Base-by-base conservation (phyloP, 768 basidiomycete species). In the Trametes coccinea region DNA sequence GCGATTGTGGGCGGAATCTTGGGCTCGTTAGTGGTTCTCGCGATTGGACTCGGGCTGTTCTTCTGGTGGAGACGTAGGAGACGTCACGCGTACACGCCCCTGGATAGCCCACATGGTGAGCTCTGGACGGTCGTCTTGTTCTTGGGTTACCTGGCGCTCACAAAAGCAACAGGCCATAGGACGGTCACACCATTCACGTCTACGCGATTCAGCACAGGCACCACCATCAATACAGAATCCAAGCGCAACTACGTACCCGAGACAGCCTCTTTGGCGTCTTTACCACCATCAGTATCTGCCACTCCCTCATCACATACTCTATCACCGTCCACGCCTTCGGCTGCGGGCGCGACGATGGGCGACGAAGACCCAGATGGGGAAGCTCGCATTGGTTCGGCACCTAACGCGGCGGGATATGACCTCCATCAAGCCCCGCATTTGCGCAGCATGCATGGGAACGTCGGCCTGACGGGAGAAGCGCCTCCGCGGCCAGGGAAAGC, bases 1-100 rank as follows among this genome's bases (percentile, higher is more conserved):
- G 64, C 64, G 41, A 62, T 65, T 13, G 60, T 59, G 11, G 64
- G 64, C 4, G 64, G 64, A 5, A 53, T 59, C 16, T 31, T 62
- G 41, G 64, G 56, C 11, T 60, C 60, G 17, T 5, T 62, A 27
- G 47, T 33, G 9, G 27, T 61, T 2, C 34, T 57, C 4, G 57
- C 33, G 1, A 30, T 53, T 10, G 56, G 2, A 13, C 33, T 59
- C 6, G 47, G 8, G n/a, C 14, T 50, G 29, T 59, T 54, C 62
- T 59, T 53, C 30, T 53, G 51, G 45, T 55, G 52, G 51, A 54
- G 62, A 11, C 62, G 62, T 14, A 53, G 53, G 44, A 40, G 41
- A 16, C 46, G 51, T 27, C 48, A 57, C 29, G 37, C 27, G 9
- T 57, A 57, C 13, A 41, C 29, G n/a, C 41, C 56, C 7, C 37